phyloP scores from a whole-genome alignment of 768 basidiomycete species.

The Tricholoma bakamatsutake region DNA sequence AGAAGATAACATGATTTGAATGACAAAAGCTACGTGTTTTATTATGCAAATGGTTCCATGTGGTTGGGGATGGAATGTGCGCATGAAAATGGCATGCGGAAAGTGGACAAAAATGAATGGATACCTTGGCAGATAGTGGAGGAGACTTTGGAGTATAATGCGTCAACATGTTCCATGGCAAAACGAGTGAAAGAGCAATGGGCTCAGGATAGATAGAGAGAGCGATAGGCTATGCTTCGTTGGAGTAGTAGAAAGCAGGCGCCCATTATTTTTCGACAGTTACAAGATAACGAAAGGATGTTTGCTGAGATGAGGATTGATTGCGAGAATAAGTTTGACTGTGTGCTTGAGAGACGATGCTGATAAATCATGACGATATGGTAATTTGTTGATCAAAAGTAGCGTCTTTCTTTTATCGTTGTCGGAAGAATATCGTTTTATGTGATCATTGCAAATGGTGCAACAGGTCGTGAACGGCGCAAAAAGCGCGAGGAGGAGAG shows the following conservation, averaged over 20 bases:
- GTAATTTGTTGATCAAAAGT: slow-evolving; percentile 1
- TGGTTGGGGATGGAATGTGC: neutral
- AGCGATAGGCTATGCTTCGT: slow-evolving; percentile 1
- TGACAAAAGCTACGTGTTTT: neutral
- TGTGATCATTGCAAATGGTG: slow-evolving; percentile 1
- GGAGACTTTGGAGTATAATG: neutral
- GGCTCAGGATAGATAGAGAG: neutral
- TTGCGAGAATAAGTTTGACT: slow-evolving; percentile 1
- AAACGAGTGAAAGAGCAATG: neutral
- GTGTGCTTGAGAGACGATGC: slow-evolving; percentile 6
- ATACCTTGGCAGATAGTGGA: neutral
- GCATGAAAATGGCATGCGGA: neutral
- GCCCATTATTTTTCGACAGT: slow-evolving; percentile 10
- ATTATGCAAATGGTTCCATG: neutral
- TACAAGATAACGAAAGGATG: slow-evolving; percentile 10
- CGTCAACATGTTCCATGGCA: neutral
- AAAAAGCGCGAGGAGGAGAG: neutral
- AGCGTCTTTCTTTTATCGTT: slow-evolving; percentile 1
- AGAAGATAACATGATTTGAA: neutral
- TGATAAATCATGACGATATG: slow-evolving; percentile 6
- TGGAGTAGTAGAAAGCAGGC: neutral
- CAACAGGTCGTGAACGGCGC: slow-evolving; percentile 2
- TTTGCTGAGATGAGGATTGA: slow-evolving; percentile 15
- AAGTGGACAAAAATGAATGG: neutral
- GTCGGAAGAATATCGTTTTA: slow-evolving; percentile 2